A percentile compares a stretch with the other conserved stretches of the same genome.
phyloP scores from a whole-genome alignment of 1,284 basidiomycete species.

The Malassezia brasiliensis region DNA sequence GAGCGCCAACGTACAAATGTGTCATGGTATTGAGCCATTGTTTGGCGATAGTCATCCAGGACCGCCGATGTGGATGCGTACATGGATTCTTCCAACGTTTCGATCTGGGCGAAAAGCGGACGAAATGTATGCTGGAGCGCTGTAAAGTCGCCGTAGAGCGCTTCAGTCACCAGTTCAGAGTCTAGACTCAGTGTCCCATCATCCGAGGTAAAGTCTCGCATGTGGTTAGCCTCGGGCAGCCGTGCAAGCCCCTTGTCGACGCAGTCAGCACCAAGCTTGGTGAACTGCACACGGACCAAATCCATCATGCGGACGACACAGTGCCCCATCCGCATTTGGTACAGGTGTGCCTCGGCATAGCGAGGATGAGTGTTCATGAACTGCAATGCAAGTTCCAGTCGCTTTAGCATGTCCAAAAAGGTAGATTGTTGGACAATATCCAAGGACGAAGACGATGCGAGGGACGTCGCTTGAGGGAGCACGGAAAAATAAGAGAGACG shows the following conservation, averaged over 20 bases:
- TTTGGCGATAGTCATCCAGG: neutral
- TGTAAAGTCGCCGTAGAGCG: slow-evolving; percentile 1
- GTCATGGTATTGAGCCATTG: neutral
- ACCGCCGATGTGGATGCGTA: neutral
- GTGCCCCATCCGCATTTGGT: slow-evolving; percentile 26
- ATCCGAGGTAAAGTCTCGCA: slow-evolving; percentile 4
- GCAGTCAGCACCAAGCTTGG: neutral
- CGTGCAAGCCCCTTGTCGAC: neutral
- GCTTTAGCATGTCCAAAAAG: slow-evolving; percentile 35
- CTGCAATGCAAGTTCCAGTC: slow-evolving; percentile 32
- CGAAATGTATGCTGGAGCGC: neutral
- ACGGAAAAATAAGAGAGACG: slow-evolving; percentile 41
- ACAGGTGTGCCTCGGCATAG: slow-evolving; percentile 35
- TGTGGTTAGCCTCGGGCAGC: slow-evolving; percentile 1
- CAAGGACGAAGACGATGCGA: slow-evolving; percentile 31
- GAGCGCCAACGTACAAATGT: neutral
- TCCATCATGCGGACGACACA: slow-evolving; percentile 6
- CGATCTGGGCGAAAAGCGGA: slow-evolving; percentile 2
- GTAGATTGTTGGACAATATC: slow-evolving; percentile 26
- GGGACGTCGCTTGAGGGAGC: slow-evolving; percentile 29
- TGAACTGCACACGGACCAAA: slow-evolving; percentile 1
- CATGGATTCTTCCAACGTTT: neutral
- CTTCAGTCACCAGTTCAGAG: neutral
- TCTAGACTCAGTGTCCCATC: neutral
- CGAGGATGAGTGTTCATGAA: slow-evolving; percentile 26